These are phyloP conservation scores for Nakaseomyces bracarensis DNA, from an alignment of 1,139 yeast genomes.

Conservation along the genomic window DNA sequence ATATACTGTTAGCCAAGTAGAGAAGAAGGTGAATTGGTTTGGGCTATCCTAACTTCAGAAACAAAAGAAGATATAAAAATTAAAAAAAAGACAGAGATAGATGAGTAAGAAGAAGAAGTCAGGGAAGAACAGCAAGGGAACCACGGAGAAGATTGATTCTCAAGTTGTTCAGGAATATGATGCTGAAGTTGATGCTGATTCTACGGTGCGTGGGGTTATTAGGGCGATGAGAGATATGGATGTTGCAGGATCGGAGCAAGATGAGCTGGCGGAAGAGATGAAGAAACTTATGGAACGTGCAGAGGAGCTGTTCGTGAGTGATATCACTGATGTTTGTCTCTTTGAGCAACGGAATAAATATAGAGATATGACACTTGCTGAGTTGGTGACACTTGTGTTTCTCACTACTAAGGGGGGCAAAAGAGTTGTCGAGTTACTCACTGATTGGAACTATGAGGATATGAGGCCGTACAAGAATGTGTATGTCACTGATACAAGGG, in stretches of 20 bases:
- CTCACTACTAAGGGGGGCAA: background rate
- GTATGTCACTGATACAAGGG: background rate
- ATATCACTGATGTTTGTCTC: background rate
- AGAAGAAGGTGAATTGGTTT: too few species aligned
- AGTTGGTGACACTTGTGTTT: background rate
- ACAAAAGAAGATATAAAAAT: too few species aligned
- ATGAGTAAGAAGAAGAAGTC: conserved; percentile 6
- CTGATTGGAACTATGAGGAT: background rate
- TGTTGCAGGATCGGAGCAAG: background rate
- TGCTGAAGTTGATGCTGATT: too few species aligned
- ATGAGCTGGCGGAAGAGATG: background rate
- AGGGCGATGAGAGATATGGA: too few species aligned
- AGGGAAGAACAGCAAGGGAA: too few species aligned
- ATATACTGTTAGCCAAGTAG: too few species aligned
- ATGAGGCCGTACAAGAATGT: background rate
- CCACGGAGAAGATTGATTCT: too few species aligned
- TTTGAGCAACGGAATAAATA: background rate
- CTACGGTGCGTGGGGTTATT: background rate
- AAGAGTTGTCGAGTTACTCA: background rate
- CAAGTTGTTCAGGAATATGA: too few species aligned
- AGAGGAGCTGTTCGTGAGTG: background rate
- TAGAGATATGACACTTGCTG: background rate
- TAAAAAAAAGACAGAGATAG: too few species aligned
- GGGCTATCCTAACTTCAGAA: too few species aligned
- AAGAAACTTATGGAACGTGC: background rate